Evolutionary conservation across 176 grass and related monocot species (phyloP), one percentile per base, ranked within the genome.

Genomic region (Oryza nivara): DNA sequence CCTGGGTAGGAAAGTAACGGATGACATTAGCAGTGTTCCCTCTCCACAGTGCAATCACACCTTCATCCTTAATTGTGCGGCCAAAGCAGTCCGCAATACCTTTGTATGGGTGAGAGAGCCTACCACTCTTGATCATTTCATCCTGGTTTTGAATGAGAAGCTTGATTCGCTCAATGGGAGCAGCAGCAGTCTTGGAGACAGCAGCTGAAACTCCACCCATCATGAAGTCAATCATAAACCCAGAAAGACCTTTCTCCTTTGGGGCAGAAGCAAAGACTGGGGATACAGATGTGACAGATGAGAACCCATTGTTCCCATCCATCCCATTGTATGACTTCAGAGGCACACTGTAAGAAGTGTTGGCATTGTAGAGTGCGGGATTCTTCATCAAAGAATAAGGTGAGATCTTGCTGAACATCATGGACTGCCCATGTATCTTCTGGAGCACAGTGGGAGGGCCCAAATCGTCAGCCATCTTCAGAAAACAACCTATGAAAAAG

Each of bases 1-100:
- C 90, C 90, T 92, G 90, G 75, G 90, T 92, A 32, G 90, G 90
- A 70, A 92, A 92, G 83, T 92, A 92, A 58, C 90, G 90, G 74
- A 92, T 89, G 74, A 92, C 90, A 80, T 92, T 92, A 46, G 90
- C 90, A 67, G 90, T 92, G 79, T 92, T 92, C 54, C 90, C 90
- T 85, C 90, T 92, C 87, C 87, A 92, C 70, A 92, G 83, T 52
- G 90, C 23, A 12, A 92, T 13, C 1, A 92, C 2, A 72, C 87
- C 90, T 74, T 92, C 90, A 68, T 92, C 90, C 67, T 86, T 92
- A n/a, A 89, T 48, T 1, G 90, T 92, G 45, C 90, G 78, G 7
- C 23, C 74, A 65, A 92, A 89, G 63, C 87, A 92, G 7, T 92
- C 90, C 41, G 48, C 79, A 16, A 92, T 92, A 67, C 90, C 87